Base-by-base conservation (phyloP, 106 monocot genomes). In the Agapanthus africanus region DNA sequence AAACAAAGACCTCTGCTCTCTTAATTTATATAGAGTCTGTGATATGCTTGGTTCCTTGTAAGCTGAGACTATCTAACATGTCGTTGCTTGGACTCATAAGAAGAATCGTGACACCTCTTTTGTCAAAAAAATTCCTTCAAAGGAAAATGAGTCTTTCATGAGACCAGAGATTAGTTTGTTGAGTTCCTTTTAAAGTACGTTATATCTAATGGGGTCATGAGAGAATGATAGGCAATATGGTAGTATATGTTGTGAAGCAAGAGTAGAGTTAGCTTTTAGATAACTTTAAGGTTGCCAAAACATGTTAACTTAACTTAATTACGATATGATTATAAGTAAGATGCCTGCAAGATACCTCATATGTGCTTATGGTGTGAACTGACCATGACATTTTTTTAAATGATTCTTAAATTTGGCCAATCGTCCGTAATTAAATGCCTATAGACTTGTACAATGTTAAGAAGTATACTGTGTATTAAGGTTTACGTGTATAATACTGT, bases 231-330 rank as follows among this genome's bases (percentile, higher is more conserved):
- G 1, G 31, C 31, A 11, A 33, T 33, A 2, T 32, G 32, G 61
- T 33, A 61, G 61, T 33, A 61, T 11, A 61, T 61, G 61, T 7
- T 10, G 61, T 28, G 31, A 61, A 61, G 61, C 61, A 61, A 61
- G 31, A 47, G 19, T 15, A 47, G 46, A 47, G 46, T 47, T 47
- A 15, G 46, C 46, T 47, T 47, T 47, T 47, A 47, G 46, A 15
- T 47, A 7, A 0, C 16, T 47, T 19, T 47, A 15, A 13, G 3
- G 46, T 47, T 47, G 19, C 19, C 46, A 47, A 19, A 2, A n/a
- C n/a, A n/a, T n/a, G n/a, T n/a, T n/a, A n/a, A n/a, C n/a, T n/a
- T n/a, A n/a, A n/a, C n/a, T n/a, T n/a, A n/a, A n/a, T n/a, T n/a
- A n/a, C n/a, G n/a, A n/a, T n/a, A n/a, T n/a, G n/a, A n/a, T n/a